Percentiles rank a stretch among this genome's conserved stretches.
phyloP scores from a whole-genome alignment of 148 eudicot species.

The Spergularia marina region DNA sequence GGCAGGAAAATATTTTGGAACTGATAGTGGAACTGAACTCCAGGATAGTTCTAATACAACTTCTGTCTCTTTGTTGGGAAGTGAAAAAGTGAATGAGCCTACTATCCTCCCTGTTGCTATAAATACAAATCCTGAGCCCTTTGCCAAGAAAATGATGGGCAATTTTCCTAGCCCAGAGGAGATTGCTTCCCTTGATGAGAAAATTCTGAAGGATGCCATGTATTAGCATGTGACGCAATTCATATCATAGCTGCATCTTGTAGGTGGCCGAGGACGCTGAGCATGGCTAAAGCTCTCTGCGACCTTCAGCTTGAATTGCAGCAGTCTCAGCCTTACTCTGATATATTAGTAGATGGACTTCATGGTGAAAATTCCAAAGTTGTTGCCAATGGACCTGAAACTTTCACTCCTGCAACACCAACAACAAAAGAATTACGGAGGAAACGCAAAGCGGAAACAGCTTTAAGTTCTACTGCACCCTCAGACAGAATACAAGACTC shows the following conservation, averaged over 20 bases:
- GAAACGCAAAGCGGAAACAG: constrained; percentile 22
- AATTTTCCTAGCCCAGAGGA: constrained; percentile 75
- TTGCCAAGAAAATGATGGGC: constrained; percentile 31
- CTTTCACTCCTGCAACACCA: constrained; percentile 53
- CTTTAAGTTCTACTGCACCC: constrained; percentile 14
- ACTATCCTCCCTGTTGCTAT: not conserved
- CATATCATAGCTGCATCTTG: constrained; percentile 1
- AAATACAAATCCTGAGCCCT: constrained; percentile 9
- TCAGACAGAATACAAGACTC: constrained; percentile 13
- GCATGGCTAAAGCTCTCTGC: constrained; percentile 43
- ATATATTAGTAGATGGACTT: constrained; percentile 5
- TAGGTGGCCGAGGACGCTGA: constrained; percentile 43
- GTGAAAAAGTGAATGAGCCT: not conserved
- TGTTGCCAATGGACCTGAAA: constrained; percentile 18
- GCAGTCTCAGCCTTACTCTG: not conserved
- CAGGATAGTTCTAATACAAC: not conserved
- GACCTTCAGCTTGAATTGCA: constrained; percentile 39
- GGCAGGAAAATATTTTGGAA: not conserved
- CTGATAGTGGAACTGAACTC: constrained; percentile 17
- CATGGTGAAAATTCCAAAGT: constrained; percentile 19
- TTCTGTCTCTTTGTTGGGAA: not conserved
- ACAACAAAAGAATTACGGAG: constrained; percentile 48
- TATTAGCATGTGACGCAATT: not conserved
- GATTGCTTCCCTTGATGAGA: constrained; percentile 56
- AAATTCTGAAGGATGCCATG: not conserved